These are phyloP conservation scores for Sporothrix humicola DNA, from an alignment of 2,329 filamentous ascomycete genomes.

Conservation along the genomic window DNA sequence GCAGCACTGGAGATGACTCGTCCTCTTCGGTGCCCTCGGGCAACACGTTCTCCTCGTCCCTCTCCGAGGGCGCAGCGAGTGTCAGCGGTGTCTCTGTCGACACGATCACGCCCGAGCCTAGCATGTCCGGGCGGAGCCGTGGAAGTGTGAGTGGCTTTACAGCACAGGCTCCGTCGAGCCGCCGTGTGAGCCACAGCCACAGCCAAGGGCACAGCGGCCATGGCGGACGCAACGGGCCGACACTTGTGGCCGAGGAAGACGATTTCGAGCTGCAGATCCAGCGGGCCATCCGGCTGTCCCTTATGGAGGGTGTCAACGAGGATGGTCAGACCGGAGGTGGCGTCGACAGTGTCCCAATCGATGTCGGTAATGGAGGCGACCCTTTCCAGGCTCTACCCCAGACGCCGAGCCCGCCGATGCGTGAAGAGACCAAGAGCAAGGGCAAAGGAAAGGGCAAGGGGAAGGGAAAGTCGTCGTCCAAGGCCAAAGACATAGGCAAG, in stretches of 20 bases:
- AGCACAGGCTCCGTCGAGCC: slow-evolving; percentile 32
- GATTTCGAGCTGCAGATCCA: slow-evolving; percentile 67
- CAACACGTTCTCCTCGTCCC: slow-evolving; percentile 37
- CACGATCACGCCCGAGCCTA: slow-evolving; percentile 62
- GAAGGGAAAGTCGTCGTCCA: background rate
- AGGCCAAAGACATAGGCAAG: slow-evolving; percentile 31
- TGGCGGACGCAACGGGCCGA: slow-evolving; percentile 14
- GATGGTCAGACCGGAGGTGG: slow-evolving; percentile 12
- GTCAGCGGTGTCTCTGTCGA: slow-evolving; percentile 43
- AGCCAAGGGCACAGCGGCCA: background rate
- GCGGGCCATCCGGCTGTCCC: slow-evolving; percentile 65
- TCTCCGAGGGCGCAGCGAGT: slow-evolving; percentile 8
- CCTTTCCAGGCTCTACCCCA: slow-evolving; percentile 9
- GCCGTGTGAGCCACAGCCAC: background rate
- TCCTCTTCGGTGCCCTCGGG: slow-evolving; percentile 45
- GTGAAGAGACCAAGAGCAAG: slow-evolving; percentile 38
- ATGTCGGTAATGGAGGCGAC: background rate
- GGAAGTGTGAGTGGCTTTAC: slow-evolving; percentile 33
- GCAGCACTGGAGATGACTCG: slow-evolving; percentile 21
- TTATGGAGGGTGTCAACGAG: slow-evolving; percentile 62
- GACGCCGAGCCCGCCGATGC: slow-evolving; percentile 10
- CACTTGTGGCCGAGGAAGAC: slow-evolving; percentile 49
- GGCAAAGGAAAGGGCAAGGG: slow-evolving; percentile 1
- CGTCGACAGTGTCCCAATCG: background rate
- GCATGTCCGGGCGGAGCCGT: slow-evolving; percentile 52